These are phyloP conservation scores for Nigrograna mackinnonii DNA, from an alignment of 2,329 filamentous ascomycete species.

Conservation along the genomic window DNA sequence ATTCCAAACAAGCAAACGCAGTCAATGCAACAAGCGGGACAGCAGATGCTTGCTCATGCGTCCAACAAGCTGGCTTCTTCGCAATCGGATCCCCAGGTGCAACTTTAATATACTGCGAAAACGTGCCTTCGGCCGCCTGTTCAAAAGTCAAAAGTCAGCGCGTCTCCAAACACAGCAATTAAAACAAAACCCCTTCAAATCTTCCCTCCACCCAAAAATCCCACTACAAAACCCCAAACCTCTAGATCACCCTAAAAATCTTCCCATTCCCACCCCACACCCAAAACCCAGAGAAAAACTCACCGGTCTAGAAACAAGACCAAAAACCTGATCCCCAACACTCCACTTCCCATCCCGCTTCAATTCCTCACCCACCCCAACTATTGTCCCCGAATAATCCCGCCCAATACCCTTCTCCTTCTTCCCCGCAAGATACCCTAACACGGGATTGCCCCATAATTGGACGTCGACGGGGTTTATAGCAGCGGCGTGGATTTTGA, in stretches of 20 bases:
- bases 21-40: conserved; percentile 44
- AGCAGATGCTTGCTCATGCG: conserved; percentile 26
- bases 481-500: conserved; percentile 48
- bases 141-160: neutral
- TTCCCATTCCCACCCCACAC: neutral
- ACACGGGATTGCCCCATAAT: conserved; percentile 38
- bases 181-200: too few relatives aligned
- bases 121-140: conserved; percentile 31
- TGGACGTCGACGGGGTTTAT: conserved; percentile 50
- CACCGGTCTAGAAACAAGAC: conserved; percentile 16
- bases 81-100: conserved; percentile 24
- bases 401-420: conserved; percentile 46
- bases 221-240: neutral
- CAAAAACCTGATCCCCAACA: conserved; percentile 27
- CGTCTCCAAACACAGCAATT: too few relatives aligned
- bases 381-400: conserved; percentile 49
- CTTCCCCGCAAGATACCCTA: conserved; percentile 25
- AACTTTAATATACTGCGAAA: conserved; percentile 26
- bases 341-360: conserved; percentile 20
- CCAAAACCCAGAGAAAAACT: neutral
- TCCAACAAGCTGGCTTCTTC: conserved; percentile 22
- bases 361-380: conserved; percentile 29
- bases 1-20: conserved; percentile 35
- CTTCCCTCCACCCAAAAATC: conserved; percentile 15
- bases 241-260: neutral